Conservation (phyloP, 2,329 filamentous ascomycete genomes). For the Phoma herbarum region DNA sequence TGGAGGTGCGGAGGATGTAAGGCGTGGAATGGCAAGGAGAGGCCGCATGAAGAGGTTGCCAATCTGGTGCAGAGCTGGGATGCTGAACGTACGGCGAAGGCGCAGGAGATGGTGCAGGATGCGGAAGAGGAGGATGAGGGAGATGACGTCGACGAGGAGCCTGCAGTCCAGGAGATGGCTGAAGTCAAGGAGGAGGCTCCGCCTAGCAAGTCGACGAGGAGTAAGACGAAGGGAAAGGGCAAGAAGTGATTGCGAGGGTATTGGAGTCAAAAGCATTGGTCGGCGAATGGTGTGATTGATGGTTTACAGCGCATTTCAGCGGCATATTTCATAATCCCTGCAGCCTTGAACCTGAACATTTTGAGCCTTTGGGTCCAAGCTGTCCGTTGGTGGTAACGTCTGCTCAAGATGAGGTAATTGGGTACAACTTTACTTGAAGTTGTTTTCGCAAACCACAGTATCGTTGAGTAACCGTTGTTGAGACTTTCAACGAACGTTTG, state of each 20-base stretch:
- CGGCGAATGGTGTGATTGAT: slow-evolving; percentile 1
- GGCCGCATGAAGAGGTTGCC: slow-evolving; percentile 71
- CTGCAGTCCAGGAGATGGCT: slow-evolving; percentile 6
- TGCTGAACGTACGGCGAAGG: slow-evolving; percentile 62
- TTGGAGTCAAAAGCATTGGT: neutral
- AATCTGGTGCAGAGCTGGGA: slow-evolving; percentile 45
- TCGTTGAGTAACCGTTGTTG: too few relatives aligned
- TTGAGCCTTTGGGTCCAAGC: too few relatives aligned
- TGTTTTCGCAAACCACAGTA: too few relatives aligned
- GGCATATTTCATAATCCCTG: neutral
- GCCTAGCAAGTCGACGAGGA: slow-evolving; percentile 52
- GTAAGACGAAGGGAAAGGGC: slow-evolving; percentile 52
- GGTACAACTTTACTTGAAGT: too few relatives aligned
- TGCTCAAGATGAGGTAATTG: too few relatives aligned
- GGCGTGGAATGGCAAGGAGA: slow-evolving; percentile 80
- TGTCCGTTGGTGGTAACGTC: too few relatives aligned
- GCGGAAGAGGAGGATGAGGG: slow-evolving; percentile 38
- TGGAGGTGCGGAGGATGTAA: slow-evolving; percentile 93
- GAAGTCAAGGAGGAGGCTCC: slow-evolving; percentile 31
- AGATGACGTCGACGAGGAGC: slow-evolving; percentile 30
- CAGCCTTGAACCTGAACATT: too few relatives aligned
- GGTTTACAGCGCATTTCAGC: neutral
- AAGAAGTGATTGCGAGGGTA: slow-evolving; percentile 51
- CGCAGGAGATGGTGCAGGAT: slow-evolving; percentile 28
- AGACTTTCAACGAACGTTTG: too few relatives aligned